Evolutionary conservation across 1,139 yeast genomes (phyloP), one percentile per base, ranked within the genome.

Genomic region (Meyerozyma athensensis): DNA sequence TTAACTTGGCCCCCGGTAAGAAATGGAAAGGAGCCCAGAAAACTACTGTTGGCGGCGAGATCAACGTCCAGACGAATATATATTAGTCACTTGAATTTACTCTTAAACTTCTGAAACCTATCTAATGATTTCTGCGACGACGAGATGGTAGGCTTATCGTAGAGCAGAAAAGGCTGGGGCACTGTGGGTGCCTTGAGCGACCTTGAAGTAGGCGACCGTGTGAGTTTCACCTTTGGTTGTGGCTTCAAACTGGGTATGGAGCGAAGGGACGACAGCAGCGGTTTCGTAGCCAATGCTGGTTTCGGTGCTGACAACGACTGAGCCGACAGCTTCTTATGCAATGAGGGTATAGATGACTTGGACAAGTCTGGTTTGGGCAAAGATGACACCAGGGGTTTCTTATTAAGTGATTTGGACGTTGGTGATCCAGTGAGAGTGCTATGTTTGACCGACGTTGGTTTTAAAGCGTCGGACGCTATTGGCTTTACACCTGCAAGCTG

Each of bases 21-120:
- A 72, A 72, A 44, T 90, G 96, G 96, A 59, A 65, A 26, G 86
- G 79, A 19, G 65, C 77, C 37, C 95, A 89, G 63, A 63, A 69
- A 54, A 62, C 80, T 39, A 48, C 54, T n/a, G 34, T 57, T 33
- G 70, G 71, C 3, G 76, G 75, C 6, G 73, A 68, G 16, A 70
- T 70, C 45, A 63, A 62, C 41, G 64, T 70, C 26, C 76, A 70
- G 46, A 49, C 68, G 17, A 66, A 69, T 45, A 69, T 70, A 31
- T 70, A 48, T 46, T 59, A 55, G n/a, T 40, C 43, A 60, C 37
- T 54, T 54, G 39, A 61, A 61, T 37, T 52, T 53, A 21, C 53
- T 58, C 44, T 56, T 61, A 42, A 61, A 61, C 37, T 56, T 44
- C 36, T 60, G 59, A 38, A 62, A 62, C 43, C 58, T 59, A 39